These are phyloP conservation scores for Ophiostoma sp. DNA, from an alignment of 2,329 filamentous ascomycete species.

Conservation along the genomic window DNA sequence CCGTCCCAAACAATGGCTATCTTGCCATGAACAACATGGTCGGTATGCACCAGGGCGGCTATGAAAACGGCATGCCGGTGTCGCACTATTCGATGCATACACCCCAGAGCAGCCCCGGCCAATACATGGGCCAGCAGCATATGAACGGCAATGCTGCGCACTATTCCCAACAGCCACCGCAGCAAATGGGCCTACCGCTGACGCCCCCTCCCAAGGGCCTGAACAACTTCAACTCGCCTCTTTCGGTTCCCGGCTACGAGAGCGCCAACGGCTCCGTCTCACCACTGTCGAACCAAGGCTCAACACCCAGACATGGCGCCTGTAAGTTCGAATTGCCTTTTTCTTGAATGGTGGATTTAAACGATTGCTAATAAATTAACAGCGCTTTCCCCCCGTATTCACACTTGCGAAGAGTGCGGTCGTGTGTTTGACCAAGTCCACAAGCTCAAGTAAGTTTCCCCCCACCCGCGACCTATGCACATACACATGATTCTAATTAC, in stretches of 20 bases:
- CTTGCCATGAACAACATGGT: not conserved
- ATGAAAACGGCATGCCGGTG: conserved; percentile 18
- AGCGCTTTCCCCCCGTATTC: conserved; percentile 31
- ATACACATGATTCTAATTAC: not conserved
- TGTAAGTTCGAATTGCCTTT: conserved; percentile 21
- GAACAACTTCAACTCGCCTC: conserved; percentile 43
- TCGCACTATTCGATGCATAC: conserved; percentile 13
- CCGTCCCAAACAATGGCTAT: not conserved
- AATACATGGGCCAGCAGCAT: not conserved
- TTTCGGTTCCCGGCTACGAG: conserved; percentile 32
- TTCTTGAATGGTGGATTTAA: not conserved
- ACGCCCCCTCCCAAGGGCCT: conserved; percentile 28
- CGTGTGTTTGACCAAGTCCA: conserved; percentile 53
- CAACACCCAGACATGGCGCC: conserved; percentile 30
- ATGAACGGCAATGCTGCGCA: not conserved
- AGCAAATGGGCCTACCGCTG: conserved; percentile 35
- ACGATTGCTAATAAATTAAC: not conserved
- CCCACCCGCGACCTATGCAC: not conserved
- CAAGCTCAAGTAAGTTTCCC: conserved; percentile 49
- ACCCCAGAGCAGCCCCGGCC: conserved; percentile 23
- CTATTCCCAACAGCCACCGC: conserved; percentile 11
- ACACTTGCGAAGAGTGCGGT: conserved; percentile 41
- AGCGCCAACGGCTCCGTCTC: conserved; percentile 28
- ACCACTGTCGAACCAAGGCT: conserved; percentile 34
- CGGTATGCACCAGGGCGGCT: conserved; percentile 14